Evolutionary conservation across 352 stramenopile species (phyloP).

Genomic region (Blastocystis sp.): DNA sequence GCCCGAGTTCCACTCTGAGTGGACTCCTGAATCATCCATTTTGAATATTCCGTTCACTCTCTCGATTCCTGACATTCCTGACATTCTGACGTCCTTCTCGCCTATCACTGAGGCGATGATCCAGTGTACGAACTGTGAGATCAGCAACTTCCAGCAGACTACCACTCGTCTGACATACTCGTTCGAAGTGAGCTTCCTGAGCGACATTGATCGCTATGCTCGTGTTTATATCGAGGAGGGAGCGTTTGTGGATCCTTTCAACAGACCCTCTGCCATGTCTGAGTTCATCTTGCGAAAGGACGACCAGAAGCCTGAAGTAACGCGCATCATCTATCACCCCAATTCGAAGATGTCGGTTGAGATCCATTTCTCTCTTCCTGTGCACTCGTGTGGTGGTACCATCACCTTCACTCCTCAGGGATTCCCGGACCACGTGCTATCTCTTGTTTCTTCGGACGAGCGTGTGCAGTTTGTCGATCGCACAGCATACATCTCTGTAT

Average conservation of each 20-base stretch:
- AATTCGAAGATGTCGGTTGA: not conserved
- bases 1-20: not conserved
- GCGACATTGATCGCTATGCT: not conserved
- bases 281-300: not conserved
- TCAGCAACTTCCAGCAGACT: not conserved
- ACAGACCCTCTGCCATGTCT: not conserved
- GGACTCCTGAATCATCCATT: not conserved
- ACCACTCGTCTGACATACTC: not conserved
- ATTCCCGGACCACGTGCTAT: not conserved
- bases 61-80: not conserved
- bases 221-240: not conserved
- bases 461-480: not conserved
- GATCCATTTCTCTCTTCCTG: conserved; percentile 4
- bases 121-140: conserved; percentile 21
- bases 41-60: not conserved
- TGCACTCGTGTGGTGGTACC: conserved; percentile 5
- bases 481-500: not conserved
- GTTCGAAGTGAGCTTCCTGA: conserved; percentile 41
- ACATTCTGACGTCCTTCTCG: not conserved
- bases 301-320: not conserved
- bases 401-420: not conserved
- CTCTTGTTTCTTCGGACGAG: not conserved
- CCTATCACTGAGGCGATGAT: not conserved
- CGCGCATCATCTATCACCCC: not conserved
- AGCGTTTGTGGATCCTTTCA: not conserved